These are phyloP conservation scores for Butyriboletus loyo DNA, from an alignment of 768 basidiomycete genomes.

Conservation along the genomic window DNA sequence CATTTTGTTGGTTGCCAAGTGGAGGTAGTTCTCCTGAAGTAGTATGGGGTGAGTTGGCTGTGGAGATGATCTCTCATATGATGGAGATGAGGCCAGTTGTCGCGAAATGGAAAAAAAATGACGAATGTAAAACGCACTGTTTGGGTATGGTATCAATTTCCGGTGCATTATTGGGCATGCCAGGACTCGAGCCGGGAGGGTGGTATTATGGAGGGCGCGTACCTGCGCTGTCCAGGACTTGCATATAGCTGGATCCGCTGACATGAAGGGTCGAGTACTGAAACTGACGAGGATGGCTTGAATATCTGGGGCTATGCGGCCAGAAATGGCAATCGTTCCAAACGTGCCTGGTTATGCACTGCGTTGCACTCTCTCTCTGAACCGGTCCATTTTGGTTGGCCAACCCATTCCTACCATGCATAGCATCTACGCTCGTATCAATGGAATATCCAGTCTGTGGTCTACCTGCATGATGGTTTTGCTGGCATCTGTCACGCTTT, in stretches of 20 bases:
- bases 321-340: slow-evolving; percentile 8
- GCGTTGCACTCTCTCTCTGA: neutral
- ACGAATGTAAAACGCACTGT: slow-evolving; percentile 14
- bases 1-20: slow-evolving; percentile 16
- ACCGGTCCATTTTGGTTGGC: neutral
- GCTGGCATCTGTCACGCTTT: slow-evolving; percentile 66
- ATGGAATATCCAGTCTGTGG: slow-evolving; percentile 69
- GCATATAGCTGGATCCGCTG: neutral
- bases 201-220: slow-evolving; percentile 11
- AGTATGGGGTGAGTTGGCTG: slow-evolving; percentile 2
- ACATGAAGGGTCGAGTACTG: slow-evolving; percentile 11
- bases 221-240: neutral
- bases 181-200: neutral
- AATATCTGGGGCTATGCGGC: neutral
- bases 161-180: slow-evolving; percentile 7
- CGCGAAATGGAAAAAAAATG: neutral
- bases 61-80: slow-evolving; percentile 4
- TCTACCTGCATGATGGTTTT: slow-evolving; percentile 75
- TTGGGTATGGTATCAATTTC: slow-evolving; percentile 23
- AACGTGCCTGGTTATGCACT: slow-evolving; percentile 3
- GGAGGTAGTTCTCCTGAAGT: slow-evolving; percentile 18
- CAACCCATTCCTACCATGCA: slow-evolving; percentile 49
- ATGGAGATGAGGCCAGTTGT: neutral
- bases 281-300: too few species aligned
- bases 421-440: slow-evolving; percentile 63